A percentile compares a stretch with the other conserved stretches of the same genome.
Evolutionary conservation across 148 eudicot genomes (phyloP).

Genomic region (Cornus controversa): DNA sequence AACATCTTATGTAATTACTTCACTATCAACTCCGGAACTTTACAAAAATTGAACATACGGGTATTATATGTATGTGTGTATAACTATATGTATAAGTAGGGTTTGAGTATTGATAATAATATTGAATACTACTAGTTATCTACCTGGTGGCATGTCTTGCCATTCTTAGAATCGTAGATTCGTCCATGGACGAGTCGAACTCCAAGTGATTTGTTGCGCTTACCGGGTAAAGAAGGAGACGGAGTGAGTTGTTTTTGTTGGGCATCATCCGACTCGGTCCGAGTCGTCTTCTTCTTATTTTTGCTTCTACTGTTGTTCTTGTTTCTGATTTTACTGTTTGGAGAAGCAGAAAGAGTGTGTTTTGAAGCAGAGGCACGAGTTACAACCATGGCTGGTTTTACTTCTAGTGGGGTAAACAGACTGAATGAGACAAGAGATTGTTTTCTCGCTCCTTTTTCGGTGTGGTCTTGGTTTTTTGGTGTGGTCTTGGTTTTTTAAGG

Average conservation of each 20-base stretch:
- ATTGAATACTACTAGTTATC: neutral
- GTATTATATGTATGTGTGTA: slow-evolving; percentile 4
- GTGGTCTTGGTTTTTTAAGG: too few relatives aligned
- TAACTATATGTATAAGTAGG: neutral
- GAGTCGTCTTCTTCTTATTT: neutral
- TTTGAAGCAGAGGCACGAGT: neutral
- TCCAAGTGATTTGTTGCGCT: slow-evolving; percentile 40
- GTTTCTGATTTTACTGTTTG: neutral
- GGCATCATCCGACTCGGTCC: neutral
- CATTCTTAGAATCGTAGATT: slow-evolving; percentile 64
- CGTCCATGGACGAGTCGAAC: slow-evolving; percentile 39
- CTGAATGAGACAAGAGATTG: too few relatives aligned
- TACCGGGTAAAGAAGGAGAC: slow-evolving; percentile 6
- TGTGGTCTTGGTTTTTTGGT: too few relatives aligned
- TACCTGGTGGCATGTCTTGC: slow-evolving; percentile 87
- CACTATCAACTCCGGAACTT: too few relatives aligned
- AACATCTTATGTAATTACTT: too few relatives aligned
- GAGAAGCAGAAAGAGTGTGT: neutral
- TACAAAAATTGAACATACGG: too few relatives aligned
- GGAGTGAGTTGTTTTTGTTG: neutral
- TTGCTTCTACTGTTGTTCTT: too few relatives aligned
- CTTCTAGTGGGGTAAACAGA: too few relatives aligned
- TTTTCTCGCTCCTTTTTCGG: too few relatives aligned
- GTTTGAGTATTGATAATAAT: too few relatives aligned
- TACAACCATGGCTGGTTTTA: too few relatives aligned